phyloP scores from a whole-genome alignment of 2,329 filamentous ascomycete species.

The Pseudogymnoascus sp. region DNA sequence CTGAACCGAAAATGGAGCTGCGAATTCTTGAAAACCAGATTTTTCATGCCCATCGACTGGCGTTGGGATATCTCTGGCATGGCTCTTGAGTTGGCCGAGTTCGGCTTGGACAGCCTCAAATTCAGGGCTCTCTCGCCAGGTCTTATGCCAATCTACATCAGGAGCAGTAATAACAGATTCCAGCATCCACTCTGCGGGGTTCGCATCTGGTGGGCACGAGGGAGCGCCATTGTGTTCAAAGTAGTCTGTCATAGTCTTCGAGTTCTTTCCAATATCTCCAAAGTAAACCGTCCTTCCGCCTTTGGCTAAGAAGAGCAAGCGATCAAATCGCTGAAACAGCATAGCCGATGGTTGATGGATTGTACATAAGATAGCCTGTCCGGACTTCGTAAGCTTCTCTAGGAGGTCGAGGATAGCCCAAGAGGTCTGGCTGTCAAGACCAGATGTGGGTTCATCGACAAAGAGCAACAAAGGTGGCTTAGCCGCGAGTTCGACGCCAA shows the following conservation, averaged over 20 bases:
- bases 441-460: slow-evolving; percentile 52
- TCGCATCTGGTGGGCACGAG: slow-evolving; percentile 41
- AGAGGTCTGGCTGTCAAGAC: slow-evolving; percentile 54
- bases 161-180: slow-evolving; percentile 28
- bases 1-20: slow-evolving; percentile 56
- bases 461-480: slow-evolving; percentile 52
- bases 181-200: slow-evolving; percentile 38
- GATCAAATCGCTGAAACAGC: slow-evolving; percentile 48
- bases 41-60: too few relatives aligned
- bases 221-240: slow-evolving; percentile 51
- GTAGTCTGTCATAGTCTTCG: slow-evolving; percentile 45
- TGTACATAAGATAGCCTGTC: slow-evolving; percentile 46
- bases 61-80: too few relatives aligned
- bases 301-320: slow-evolving; percentile 52
- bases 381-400: slow-evolving; percentile 47
- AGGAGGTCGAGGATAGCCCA: slow-evolving; percentile 56
- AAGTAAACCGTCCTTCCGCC: slow-evolving; percentile 63
- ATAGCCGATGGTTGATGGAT: slow-evolving; percentile 44
- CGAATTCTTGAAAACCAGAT: slow-evolving; percentile 55
- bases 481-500: slow-evolving; percentile 49
- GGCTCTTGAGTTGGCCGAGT: too few relatives aligned
- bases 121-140: slow-evolving; percentile 59
- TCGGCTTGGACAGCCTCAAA: slow-evolving; percentile 46
- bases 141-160: slow-evolving; percentile 55
- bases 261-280: slow-evolving; percentile 47